These are phyloP conservation scores for Bacterosira constricta DNA, from an alignment of 108 stramenopile genomes.

Conservation along the genomic window DNA sequence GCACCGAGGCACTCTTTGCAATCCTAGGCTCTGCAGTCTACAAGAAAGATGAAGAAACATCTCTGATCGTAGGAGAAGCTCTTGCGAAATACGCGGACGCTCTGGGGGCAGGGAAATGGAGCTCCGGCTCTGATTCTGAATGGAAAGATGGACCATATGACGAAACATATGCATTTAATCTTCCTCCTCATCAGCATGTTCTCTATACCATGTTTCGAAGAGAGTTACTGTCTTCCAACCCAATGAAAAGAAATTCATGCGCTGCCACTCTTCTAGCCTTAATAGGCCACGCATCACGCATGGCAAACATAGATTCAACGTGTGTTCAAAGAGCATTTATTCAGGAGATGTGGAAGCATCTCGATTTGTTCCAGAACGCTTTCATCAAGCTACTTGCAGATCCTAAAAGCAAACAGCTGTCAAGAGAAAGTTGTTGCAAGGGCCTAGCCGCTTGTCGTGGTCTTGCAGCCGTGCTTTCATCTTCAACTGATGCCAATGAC, in stretches of 20 bases:
- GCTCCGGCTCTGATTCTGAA: slow-evolving; percentile 26
- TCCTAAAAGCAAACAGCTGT: slow-evolving; percentile 81
- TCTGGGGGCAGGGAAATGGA: slow-evolving; percentile 43
- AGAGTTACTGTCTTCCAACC: slow-evolving; percentile 54
- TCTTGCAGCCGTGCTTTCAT: slow-evolving; percentile 30
- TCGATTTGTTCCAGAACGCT: slow-evolving; percentile 61
- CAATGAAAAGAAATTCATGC: slow-evolving; percentile 64
- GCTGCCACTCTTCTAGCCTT: slow-evolving; percentile 71
- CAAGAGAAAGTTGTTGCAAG: slow-evolving; percentile 78
- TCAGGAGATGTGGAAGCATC: slow-evolving; percentile 38
- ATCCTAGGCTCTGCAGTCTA: slow-evolving; percentile 69
- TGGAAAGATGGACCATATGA: slow-evolving; percentile 51
- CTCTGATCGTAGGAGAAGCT: slow-evolving; percentile 77
- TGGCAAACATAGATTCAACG: slow-evolving; percentile 27
- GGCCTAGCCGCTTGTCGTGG: slow-evolving; percentile 83
- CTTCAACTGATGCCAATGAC: slow-evolving; percentile 9
- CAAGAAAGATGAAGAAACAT: slow-evolving; percentile 78
- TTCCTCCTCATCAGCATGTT: slow-evolving; percentile 78
- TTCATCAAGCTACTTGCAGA: slow-evolving; percentile 78
- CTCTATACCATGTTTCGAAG: slow-evolving; percentile 61
- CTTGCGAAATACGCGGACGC: slow-evolving; percentile 66
- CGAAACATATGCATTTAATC: slow-evolving; percentile 49
- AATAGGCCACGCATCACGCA: slow-evolving; percentile 62
- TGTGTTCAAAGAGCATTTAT: slow-evolving; percentile 35
- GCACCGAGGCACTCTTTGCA: slow-evolving; percentile 64